Evolutionary conservation across 2,329 filamentous ascomycete species (phyloP).

Genomic region (Alternaria arborescens): DNA sequence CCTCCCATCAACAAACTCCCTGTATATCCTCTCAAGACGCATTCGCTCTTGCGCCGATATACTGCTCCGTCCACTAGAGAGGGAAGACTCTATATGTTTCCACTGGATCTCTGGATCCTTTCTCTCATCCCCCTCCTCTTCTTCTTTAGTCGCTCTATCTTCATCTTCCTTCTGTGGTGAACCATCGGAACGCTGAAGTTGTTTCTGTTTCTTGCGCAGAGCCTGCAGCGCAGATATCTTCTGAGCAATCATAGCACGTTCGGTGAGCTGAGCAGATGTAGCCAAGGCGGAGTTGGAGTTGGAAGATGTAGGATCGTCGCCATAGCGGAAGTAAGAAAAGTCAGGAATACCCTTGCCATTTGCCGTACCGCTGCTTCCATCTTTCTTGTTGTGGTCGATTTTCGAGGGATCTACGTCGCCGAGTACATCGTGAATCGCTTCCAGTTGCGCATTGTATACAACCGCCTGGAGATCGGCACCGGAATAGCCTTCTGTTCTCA

Average conservation of each 20-base stretch:
- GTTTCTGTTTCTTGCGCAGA: slow-evolving; percentile 70
- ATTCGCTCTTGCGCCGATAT: slow-evolving; percentile 80
- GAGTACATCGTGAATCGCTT: slow-evolving; percentile 94
- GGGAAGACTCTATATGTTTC: slow-evolving; percentile 80
- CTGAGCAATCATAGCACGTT: slow-evolving; percentile 79
- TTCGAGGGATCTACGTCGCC: slow-evolving; percentile 61
- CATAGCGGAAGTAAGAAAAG: slow-evolving; percentile 79
- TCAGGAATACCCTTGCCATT: slow-evolving; percentile 40
- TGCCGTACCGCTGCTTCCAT: slow-evolving; percentile 13
- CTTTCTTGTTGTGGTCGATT: slow-evolving; percentile 41
- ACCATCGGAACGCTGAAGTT: slow-evolving; percentile 45
- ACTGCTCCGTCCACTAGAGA: slow-evolving; percentile 80
- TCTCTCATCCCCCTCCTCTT: slow-evolving; percentile 51
- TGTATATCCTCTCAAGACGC: slow-evolving; percentile 81
- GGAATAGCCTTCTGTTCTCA: slow-evolving; percentile 85
- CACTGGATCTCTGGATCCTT: slow-evolving; percentile 83
- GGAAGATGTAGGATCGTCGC: slow-evolving; percentile 56
- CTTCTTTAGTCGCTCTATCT: slow-evolving; percentile 15
- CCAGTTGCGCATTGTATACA: slow-evolving; percentile 94
- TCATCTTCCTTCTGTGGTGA: slow-evolving; percentile 27
- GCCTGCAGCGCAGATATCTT: slow-evolving; percentile 83
- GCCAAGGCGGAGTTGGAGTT: slow-evolving; percentile 31
- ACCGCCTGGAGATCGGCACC: slow-evolving; percentile 95
- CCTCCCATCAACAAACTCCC: slow-evolving; percentile 89
- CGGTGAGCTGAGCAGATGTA: slow-evolving; percentile 68